Base-by-base conservation (phyloP, 2,329 filamentous ascomycete species). In the Tolypocladium ophioglossoides region DNA sequence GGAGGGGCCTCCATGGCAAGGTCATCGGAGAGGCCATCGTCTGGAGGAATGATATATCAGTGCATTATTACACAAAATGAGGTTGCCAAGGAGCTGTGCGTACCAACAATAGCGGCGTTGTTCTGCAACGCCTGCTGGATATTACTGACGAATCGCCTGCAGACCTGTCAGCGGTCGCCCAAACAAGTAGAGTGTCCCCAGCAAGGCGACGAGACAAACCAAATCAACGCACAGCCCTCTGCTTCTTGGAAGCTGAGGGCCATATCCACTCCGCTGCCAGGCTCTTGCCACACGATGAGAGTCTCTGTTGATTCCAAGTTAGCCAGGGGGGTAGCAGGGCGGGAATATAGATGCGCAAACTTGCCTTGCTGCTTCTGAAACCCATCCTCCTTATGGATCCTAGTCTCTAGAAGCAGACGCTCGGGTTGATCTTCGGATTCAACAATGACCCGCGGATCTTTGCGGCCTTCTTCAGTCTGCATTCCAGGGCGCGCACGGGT, bases 291-390 rank as follows among this genome's bases (percentile, higher is more conserved):
- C 57, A 99, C 91, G 58, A 99, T 97, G 57, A 99, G 82, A 4
- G 94, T 99, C 70, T 97, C 92, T 95, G 70, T 44, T 64, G 63
- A 63, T 57, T 66, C 61, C 58, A 14, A 56, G 58, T 62, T 59
- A 65, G 54, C 49, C 55, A 68, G 57, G 62, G 61, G 55, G 34
- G 56, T 39, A 22, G 40, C 50, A 54, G 48, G 51, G 50, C 49
- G 56, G 52, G 52, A 49, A 18, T 27, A n/a, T 40, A 32, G 51
- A 44, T 34, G 56, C 37, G 52, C 34, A 53, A 53, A 68, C 75
- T 64, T 80, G 86, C 90, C 90, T 86, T 97, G 92, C 71, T 99
- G 94, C 73, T 96, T 96, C 73, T 97, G 91, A 68, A 97, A 97
- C 56, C 89, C 88, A 81, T 97, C 92, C 66, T 96, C 91, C 70